Evolutionary conservation across 371 early-diverging fungal species (phyloP).

Genomic region (Chytridium lagenaria): DNA sequence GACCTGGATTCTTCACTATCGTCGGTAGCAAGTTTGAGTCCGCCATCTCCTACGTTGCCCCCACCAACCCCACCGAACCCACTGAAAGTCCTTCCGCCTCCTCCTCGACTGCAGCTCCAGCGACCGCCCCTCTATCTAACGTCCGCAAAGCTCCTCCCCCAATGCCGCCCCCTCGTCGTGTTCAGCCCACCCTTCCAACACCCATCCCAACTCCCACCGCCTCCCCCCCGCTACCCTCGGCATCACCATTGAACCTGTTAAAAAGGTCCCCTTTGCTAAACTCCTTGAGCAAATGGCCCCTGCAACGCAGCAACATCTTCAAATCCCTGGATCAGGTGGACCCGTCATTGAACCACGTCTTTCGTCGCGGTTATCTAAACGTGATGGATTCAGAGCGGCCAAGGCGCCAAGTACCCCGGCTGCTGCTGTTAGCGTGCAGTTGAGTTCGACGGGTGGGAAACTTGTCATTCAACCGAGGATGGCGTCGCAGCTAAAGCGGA

Average conservation of each 20-base stretch:
- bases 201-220: not conserved
- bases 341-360: constrained; percentile 10
- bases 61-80: not conserved
- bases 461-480: not conserved
- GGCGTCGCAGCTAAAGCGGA: not conserved
- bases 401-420: not conserved
- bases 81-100: too few relatives aligned
- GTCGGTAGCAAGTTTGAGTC: constrained; percentile 3
- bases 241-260: not conserved
- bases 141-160: too few relatives aligned
- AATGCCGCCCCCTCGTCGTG: too few relatives aligned
- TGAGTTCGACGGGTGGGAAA: not conserved
- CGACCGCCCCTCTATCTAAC: too few relatives aligned
- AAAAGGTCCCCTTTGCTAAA: not conserved
- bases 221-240: not conserved
- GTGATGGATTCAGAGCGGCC: constrained; percentile 3
- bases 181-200: not conserved
- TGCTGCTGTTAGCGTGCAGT: constrained; percentile 9
- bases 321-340: not conserved
- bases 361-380: not conserved
- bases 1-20: constrained; percentile 13
- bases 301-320: not conserved
- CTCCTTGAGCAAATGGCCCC: not conserved
- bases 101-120: too few relatives aligned
- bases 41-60: not conserved